Evolutionary conservation across 2,329 filamentous ascomycete species (phyloP), one percentile per base, ranked within the genome.

Genomic region (Macroventuria anomochaeta): DNA sequence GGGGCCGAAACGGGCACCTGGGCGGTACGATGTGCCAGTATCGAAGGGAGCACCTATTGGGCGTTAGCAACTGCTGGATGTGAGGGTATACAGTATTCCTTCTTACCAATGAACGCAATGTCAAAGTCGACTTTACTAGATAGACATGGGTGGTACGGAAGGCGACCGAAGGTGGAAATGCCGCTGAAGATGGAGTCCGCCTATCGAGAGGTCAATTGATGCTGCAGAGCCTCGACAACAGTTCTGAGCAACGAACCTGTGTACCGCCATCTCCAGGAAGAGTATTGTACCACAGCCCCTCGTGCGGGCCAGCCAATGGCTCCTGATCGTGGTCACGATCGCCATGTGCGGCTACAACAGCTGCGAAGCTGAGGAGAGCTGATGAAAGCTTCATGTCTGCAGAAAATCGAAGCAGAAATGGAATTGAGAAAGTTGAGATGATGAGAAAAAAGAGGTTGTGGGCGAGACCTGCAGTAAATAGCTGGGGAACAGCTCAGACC

Each of bases 181-280:
- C 91, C 91, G 1, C 89, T 93, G 76, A 95, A 96, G 53, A 95
- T 90, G 0, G 90, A 92, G 73, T 96, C 90, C 55, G 90, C 90
- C 88, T 93, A 56, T 33, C 29, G 3, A 39, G 20, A 34, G 2
- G 58, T 72, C 50, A 72, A 57, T 56, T 31, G 28, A 37, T 47
- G 25, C 23, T 18, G 26, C 13, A 13, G 13, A 26, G 3, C 7
- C 36, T 20, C 4, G 11, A n/a, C 33, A 1, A 12, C 3, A 15
- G 4, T 29, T 12, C 6, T 33, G 7, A 26, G 39, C 5, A n/a
- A 58, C 77, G 41, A 67, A 90, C 89, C 81, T 95, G 90, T 32
- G 86, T 95, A 50, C 90, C 91, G 21, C 91, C 90, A 75, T 95
- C 91, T 29, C 90, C 91, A 3, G 91, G 91, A 5, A 96, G 78